phyloP scores from a whole-genome alignment of 768 basidiomycete genomes.

The Leucocoprinus sp. region DNA sequence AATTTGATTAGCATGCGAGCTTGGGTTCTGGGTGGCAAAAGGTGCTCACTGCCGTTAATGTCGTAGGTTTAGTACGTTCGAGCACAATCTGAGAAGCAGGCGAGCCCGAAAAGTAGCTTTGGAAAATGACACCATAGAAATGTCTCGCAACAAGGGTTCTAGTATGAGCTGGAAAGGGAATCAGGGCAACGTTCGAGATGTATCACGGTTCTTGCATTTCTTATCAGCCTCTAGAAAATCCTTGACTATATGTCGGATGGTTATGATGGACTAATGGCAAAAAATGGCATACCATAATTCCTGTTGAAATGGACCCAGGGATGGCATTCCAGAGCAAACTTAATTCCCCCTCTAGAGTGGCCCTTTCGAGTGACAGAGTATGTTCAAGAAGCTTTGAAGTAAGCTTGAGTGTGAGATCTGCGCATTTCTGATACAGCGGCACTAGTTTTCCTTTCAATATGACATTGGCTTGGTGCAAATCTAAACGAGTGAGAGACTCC shows the following conservation, averaged over 20 bases:
- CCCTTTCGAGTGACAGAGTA: neutral
- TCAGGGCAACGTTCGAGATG: neutral
- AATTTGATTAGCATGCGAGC: neutral
- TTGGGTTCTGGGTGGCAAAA: neutral
- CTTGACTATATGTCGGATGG: constrained; percentile 4
- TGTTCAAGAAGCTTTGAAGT: constrained; percentile 1
- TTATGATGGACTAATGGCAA: neutral
- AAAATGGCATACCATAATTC: constrained; percentile 20
- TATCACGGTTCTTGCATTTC: constrained; percentile 6
- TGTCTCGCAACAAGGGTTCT: constrained; percentile 10
- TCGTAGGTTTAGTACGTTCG: constrained; percentile 9
- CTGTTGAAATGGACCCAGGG: constrained; percentile 12
- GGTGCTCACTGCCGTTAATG: constrained; percentile 16
- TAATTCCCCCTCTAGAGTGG: neutral
- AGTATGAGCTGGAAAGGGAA: neutral
- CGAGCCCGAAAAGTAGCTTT: constrained; percentile 13
- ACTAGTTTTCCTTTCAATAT: constrained; percentile 1
- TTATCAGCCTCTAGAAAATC: constrained; percentile 14
- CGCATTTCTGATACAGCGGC: neutral
- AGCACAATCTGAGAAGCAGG: constrained; percentile 4
- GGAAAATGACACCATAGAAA: constrained; percentile 15
- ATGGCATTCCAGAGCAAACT: neutral
- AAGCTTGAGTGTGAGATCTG: constrained; percentile 4
- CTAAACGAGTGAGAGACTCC: neutral
- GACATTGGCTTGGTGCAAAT: neutral